Evolutionary conservation across 2,329 filamentous ascomycete species (phyloP).

Genomic region (Pleurostoma richardsiae): DNA sequence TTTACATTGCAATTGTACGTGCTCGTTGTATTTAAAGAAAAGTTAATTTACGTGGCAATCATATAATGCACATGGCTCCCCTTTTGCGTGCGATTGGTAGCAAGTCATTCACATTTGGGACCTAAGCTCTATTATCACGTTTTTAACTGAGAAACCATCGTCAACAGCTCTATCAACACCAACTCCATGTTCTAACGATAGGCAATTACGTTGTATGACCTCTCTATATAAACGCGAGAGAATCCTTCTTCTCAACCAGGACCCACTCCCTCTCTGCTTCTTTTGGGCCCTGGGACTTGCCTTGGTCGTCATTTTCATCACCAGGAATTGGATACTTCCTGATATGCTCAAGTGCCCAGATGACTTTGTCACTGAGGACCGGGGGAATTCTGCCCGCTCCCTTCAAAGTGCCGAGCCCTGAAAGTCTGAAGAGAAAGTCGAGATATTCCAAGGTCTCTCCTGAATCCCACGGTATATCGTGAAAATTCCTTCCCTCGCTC

Average conservation of each 20-base stretch:
- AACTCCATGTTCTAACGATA: too few species aligned
- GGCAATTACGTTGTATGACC: too few species aligned
- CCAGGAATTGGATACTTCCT: slow-evolving; percentile 38
- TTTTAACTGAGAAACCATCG: too few species aligned
- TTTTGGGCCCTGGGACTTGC: not conserved
- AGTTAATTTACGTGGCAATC: too few species aligned
- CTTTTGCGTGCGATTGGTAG: too few species aligned
- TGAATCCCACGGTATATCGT: slow-evolving; percentile 46
- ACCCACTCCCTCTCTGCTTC: not conserved
- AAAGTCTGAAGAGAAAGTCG: slow-evolving; percentile 36
- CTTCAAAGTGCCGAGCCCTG: slow-evolving; percentile 40
- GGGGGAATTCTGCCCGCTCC: slow-evolving; percentile 43
- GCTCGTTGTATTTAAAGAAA: too few species aligned
- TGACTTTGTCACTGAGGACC: slow-evolving; percentile 31
- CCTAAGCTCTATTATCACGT: too few species aligned
- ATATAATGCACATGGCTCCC: too few species aligned
- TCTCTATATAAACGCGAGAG: not conserved
- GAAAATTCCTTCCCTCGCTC: slow-evolving; percentile 36
- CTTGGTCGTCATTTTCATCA: slow-evolving; percentile 3
- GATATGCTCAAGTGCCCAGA: slow-evolving; percentile 43
- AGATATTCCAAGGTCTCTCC: slow-evolving; percentile 46
- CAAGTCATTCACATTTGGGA: too few species aligned
- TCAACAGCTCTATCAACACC: too few species aligned
- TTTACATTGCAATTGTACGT: too few species aligned
- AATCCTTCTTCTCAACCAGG: not conserved